These are phyloP conservation scores for Colletotrichum sp. DNA, from an alignment of 2,329 filamentous ascomycete genomes.

Conservation along the genomic window DNA sequence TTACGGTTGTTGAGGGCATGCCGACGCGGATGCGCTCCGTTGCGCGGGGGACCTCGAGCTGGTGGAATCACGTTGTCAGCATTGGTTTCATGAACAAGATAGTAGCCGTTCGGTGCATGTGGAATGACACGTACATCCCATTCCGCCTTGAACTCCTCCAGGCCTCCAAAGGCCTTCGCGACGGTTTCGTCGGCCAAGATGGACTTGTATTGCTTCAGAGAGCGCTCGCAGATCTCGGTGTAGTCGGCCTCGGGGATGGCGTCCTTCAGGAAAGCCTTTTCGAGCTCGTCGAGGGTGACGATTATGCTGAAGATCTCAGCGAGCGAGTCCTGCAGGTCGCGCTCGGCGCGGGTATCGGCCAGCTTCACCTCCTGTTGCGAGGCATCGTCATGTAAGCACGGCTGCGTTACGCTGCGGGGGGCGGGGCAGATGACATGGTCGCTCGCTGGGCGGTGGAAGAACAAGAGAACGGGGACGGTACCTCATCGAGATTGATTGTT, in stretches of 20 bases:
- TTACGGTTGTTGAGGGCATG: constrained; percentile 82
- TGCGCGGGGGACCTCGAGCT: constrained; percentile 94
- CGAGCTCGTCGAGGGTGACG: constrained; percentile 90
- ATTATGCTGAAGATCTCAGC: constrained; percentile 99
- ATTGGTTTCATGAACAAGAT: no score
- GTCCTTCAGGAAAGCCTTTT: constrained; percentile 96
- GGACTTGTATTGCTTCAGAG: constrained; percentile 96
- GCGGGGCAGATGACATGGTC: neutral
- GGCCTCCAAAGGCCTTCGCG: constrained; percentile 82
- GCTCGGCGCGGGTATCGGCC: constrained; percentile 82
- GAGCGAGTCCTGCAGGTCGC: constrained; percentile 93
- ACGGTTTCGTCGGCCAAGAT: constrained; percentile 90
- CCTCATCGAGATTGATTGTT: constrained; percentile 93
- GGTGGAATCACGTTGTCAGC: neutral
- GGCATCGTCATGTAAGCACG: constrained; percentile 15
- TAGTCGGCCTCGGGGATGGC: constrained; percentile 91
- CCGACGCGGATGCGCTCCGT: constrained; percentile 92
- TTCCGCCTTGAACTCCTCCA: constrained; percentile 88
- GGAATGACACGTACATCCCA: constrained; percentile 75
- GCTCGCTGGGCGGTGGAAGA: constrained; percentile 5
- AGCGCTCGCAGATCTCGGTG: constrained; percentile 91
- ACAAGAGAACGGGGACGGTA: constrained; percentile 41
- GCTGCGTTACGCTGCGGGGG: constrained; percentile 40
- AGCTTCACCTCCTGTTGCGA: constrained; percentile 84
- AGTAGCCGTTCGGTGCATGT: no score